Conservation (phyloP, 2,329 filamentous ascomycete genomes). For the Botrytis cinerea region DNA sequence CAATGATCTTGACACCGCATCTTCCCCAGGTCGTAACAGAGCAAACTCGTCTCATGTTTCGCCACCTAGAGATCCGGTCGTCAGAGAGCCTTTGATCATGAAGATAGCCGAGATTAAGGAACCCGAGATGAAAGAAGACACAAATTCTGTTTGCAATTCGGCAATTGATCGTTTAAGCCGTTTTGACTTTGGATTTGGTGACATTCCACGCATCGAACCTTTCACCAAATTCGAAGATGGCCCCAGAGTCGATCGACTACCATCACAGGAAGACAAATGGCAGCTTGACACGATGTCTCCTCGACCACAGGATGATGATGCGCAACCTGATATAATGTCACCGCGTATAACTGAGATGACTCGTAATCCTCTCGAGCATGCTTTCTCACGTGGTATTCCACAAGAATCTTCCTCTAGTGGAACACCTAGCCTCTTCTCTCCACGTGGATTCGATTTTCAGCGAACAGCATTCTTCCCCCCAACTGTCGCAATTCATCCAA, state of each 20-base stretch:
- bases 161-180: slow-evolving; percentile 32
- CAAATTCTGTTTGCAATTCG: slow-evolving; percentile 27
- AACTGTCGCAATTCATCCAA: slow-evolving; percentile 41
- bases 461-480: slow-evolving; percentile 62
- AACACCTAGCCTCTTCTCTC: slow-evolving; percentile 56
- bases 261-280: slow-evolving; percentile 11
- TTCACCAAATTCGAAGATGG: slow-evolving; percentile 10
- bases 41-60: slow-evolving; percentile 55
- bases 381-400: slow-evolving; percentile 32
- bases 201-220: slow-evolving; percentile 19
- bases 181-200: slow-evolving; percentile 40
- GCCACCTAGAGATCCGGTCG: slow-evolving; percentile 29
- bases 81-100: slow-evolving; percentile 21
- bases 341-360: slow-evolving; percentile 42
- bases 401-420: slow-evolving; percentile 31
- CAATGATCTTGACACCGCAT: slow-evolving; percentile 50
- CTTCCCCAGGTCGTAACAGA: slow-evolving; percentile 51
- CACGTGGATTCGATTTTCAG: slow-evolving; percentile 72
- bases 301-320: slow-evolving; percentile 30
- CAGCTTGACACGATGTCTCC: slow-evolving; percentile 15
- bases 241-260: slow-evolving; percentile 6
- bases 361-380: slow-evolving; percentile 35
- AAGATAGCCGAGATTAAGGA: slow-evolving; percentile 12
- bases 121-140: slow-evolving; percentile 16
- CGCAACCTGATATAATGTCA: slow-evolving; percentile 39